Conservation (phyloP, 352 stramenopile genomes). For the Phytopythium vexans region DNA sequence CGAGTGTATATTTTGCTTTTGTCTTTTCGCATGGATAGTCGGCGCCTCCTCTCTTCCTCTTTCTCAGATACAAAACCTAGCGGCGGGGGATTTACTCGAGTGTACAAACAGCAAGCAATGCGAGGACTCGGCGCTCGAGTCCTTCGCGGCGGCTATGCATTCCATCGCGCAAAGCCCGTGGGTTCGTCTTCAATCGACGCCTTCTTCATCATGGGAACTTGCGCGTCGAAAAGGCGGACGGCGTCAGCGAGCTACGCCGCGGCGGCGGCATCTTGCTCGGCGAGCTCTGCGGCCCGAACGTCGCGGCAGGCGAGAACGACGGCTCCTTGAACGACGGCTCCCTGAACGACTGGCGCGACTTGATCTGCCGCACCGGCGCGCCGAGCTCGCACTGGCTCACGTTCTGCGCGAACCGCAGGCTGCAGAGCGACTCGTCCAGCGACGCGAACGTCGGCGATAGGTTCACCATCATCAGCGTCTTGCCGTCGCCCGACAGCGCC, state of each 20-base stretch:
- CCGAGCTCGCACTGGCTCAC: constrained; percentile 98
- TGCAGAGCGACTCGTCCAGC: constrained; percentile 97
- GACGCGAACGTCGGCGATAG: constrained; percentile 95
- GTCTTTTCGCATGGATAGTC: too few relatives aligned
- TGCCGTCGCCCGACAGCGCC: constrained; percentile 97
- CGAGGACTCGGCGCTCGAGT: not conserved
- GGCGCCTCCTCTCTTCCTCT: too few relatives aligned
- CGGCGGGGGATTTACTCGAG: too few relatives aligned
- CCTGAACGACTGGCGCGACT: constrained; percentile 33
- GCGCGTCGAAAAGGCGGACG: constrained; percentile 8
- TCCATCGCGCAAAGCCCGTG: constrained; percentile 2
- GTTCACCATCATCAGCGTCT: constrained; percentile 99
- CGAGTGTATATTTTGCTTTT: too few relatives aligned
- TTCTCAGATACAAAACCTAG: too few relatives aligned
- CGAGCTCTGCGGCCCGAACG: constrained; percentile 12
- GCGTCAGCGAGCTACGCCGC: constrained; percentile 38
- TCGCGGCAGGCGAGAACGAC: not conserved
- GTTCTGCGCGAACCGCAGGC: constrained; percentile 96
- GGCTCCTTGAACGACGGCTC: constrained; percentile 10
- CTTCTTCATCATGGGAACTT: constrained; percentile 6
- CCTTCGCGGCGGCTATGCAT: not conserved
- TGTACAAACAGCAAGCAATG: too few relatives aligned
- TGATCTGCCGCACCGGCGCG: constrained; percentile 89
- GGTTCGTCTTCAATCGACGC: not conserved
- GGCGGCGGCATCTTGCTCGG: constrained; percentile 15